Base-by-base conservation (phyloP, 116 monocot genomes). In the Papilionanthe hybrid region DNA sequence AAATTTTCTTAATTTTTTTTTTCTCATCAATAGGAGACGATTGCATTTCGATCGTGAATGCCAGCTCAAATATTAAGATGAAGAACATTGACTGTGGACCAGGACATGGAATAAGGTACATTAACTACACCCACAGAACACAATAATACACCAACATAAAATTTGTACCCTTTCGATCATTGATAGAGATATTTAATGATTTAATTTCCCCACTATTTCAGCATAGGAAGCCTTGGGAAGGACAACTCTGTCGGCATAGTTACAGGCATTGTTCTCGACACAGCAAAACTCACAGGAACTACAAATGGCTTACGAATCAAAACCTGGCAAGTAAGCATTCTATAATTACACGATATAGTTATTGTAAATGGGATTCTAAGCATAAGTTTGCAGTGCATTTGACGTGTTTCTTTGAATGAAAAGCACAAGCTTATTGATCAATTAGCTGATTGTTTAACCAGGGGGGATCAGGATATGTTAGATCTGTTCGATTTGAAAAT, bases 211-310 rank as follows among this genome's bases (percentile, higher is more conserved):
- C 20, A 73, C 6, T 73, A 43, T 17, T 72, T 55, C 79, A 99
- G 99, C 87, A 92, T 99, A 79, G 99, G 99, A 82, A 99, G 99
- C 88, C 91, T 99, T 6, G 99, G 99, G 10, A 87, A 95, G 83
- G 88, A 83, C 73, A 93, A 95, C 45, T 80, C 93, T 0, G 83
- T 74, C 7, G 99, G 82, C 0, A 72, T 84, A 45, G 99, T 99
- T 30, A 86, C 86, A 8, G 87, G 86, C 25, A 80, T 99, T 10
- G 91, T 89, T 53, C 73, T 99, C 72, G 93, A 94, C 76, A 87
- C 79, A 7, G 98, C 98, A 50, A 87, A 79, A 23, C 77, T 99
- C 30, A 90, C 84, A 29, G 89, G 86, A 29, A 90, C 98, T 11
- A 81, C 86, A 41, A 99, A 99, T 83, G 98, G 98, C 11, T 75